These are phyloP conservation scores for Pisolithus sp. DNA, from an alignment of 768 basidiomycete species.

Conservation along the genomic window DNA sequence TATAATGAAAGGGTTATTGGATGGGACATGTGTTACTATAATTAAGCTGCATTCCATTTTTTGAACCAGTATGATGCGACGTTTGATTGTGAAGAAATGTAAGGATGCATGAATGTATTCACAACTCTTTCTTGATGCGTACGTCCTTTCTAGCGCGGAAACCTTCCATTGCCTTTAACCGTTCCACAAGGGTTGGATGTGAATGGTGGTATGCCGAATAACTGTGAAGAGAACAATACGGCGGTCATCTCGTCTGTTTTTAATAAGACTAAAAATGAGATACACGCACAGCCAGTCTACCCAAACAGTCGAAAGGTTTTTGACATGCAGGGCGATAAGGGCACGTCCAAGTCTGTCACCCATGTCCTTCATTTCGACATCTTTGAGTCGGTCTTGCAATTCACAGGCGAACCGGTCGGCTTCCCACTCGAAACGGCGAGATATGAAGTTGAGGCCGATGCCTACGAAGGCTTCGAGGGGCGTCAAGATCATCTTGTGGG, in stretches of 20 bases:
- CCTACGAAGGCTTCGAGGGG: slow-evolving; percentile 72
- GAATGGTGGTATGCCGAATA: slow-evolving; percentile 96
- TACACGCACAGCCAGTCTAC: slow-evolving; percentile 78
- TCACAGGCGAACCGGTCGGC: slow-evolving; percentile 85
- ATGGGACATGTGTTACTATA: background rate
- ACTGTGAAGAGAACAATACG: slow-evolving; percentile 28
- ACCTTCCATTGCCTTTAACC: slow-evolving; percentile 74
- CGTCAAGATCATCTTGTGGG: slow-evolving; percentile 62
- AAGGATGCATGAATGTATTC: background rate
- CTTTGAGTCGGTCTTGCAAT: slow-evolving; percentile 43
- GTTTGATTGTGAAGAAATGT: background rate
- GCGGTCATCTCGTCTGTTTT: background rate
- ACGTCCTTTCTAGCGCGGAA: slow-evolving; percentile 40
- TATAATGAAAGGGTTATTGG: background rate
- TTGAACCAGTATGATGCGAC: background rate
- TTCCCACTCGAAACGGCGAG: slow-evolving; percentile 85
- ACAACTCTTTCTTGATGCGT: slow-evolving; percentile 23
- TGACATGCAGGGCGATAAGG: slow-evolving; percentile 79
- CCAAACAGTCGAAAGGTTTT: slow-evolving; percentile 91
- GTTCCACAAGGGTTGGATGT: slow-evolving; percentile 90
- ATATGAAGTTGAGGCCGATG: slow-evolving; percentile 74
- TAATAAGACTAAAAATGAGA: background rate
- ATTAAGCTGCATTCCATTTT: background rate
- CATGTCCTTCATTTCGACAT: slow-evolving; percentile 70
- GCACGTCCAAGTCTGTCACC: slow-evolving; percentile 79